Evolutionary conservation across 116 monocot species (phyloP), one percentile per base, ranked within the genome.

Genomic region (Iris pallida): DNA sequence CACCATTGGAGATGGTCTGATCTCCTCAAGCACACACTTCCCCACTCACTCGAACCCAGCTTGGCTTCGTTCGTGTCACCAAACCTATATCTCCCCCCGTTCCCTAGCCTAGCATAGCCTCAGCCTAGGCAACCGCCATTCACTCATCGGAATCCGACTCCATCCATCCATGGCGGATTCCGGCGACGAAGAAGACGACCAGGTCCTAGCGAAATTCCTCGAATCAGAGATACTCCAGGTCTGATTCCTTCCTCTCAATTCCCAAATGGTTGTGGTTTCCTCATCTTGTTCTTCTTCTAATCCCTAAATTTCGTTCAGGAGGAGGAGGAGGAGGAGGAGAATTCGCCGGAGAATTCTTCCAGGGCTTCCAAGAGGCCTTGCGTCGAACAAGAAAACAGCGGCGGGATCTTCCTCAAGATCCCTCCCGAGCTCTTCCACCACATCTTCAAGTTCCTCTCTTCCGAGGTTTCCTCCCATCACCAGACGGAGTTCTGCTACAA

Each of bases 391-490:
- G 68, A 56, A 42, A 76, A 69, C 59, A 58, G 55, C 10, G 70
- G 68, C 46, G 88, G 91, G 0, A 55, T 65, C 65, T 85, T 98
- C 71, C 68, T 80, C 70, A 85, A 64, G 75, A 86, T 93, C 16
- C 97, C 97, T 1, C 78, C 87, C 12, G 97, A 98, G 81, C 71
- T 98, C 55, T 87, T 90, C 72, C 90, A 83, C 61, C 79, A 90
- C 68, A 90, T 98, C 48, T 71, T 98, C 78, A 98, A 98, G 73
- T 98, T 98, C 78, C 90, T 98, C 16, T 92, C 97, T 12, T 86
- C 97, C 20, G 93, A 98, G 95, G 90, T 89, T 69, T 16, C n/a
- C 57, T 63, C 30, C 30, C 30, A 30, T 30, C 30, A 30, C 30
- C 30, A 30, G 30, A 30, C 30, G 30, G 30, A 30, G 30, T 30